Conservation (phyloP, 2,329 filamentous ascomycete genomes). For the Sarocladium brachiariae region DNA sequence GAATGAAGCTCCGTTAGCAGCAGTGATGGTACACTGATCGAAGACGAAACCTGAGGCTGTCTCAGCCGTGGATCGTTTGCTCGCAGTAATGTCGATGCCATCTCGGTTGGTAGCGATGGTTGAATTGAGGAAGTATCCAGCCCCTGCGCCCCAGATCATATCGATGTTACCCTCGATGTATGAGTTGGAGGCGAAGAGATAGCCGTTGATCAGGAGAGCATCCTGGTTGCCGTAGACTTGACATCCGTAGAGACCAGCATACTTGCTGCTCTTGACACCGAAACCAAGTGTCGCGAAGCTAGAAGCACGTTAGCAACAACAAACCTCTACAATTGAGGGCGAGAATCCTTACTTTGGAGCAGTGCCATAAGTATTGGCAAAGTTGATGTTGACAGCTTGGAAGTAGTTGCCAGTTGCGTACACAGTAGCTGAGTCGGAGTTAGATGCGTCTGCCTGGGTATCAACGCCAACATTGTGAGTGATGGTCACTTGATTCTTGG, state of each 20-base stretch:
- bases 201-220: slow-evolving; percentile 39
- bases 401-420: slow-evolving; percentile 39
- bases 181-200: slow-evolving; percentile 38
- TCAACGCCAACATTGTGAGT: slow-evolving; percentile 28
- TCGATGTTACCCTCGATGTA: slow-evolving; percentile 42
- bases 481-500: slow-evolving; percentile 50
- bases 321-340: no score
- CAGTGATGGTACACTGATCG: slow-evolving; percentile 24
- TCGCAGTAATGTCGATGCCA: slow-evolving; percentile 23
- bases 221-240: slow-evolving; percentile 42
- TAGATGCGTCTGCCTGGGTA: slow-evolving; percentile 30
- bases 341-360: slow-evolving; percentile 6
- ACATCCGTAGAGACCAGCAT: slow-evolving; percentile 30
- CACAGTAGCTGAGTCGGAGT: slow-evolving; percentile 45
- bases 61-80: slow-evolving; percentile 30
- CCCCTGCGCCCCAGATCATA: slow-evolving; percentile 35
- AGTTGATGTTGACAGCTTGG: slow-evolving; percentile 55
- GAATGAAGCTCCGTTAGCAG: slow-evolving; percentile 18
- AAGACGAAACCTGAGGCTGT: slow-evolving; percentile 29
- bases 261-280: slow-evolving; percentile 29
- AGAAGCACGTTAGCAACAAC: neutral
- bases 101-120: slow-evolving; percentile 25
- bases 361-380: slow-evolving; percentile 31
- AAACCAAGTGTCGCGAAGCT: slow-evolving; percentile 39
- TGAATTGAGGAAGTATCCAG: slow-evolving; percentile 34